Conservation (phyloP, 2,329 filamentous ascomycete genomes). For the Colletotrichum paranaense region DNA sequence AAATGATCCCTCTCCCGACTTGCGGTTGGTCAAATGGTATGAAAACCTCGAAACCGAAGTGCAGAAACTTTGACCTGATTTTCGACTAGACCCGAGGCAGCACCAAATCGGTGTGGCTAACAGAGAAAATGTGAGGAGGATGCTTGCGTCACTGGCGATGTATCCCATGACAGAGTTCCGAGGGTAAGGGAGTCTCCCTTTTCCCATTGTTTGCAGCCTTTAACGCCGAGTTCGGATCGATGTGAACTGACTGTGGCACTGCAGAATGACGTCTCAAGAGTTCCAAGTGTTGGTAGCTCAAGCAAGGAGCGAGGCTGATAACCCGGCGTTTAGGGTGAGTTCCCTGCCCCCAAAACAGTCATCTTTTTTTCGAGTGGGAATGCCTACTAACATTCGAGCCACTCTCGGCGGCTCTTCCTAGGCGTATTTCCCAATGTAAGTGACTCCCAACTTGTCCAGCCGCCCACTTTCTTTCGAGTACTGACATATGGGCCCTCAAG, state of each 20-base stretch:
- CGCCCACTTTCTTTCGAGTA: no score
- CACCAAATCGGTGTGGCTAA: constrained; percentile 65
- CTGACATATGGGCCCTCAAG: constrained; percentile 46
- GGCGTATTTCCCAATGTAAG: constrained; percentile 73
- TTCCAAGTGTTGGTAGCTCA: constrained; percentile 67
- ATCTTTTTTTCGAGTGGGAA: not conserved
- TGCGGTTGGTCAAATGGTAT: constrained; percentile 77
- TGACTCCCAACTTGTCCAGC: constrained; percentile 33
- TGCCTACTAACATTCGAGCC: constrained; percentile 12
- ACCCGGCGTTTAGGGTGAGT: constrained; percentile 66
- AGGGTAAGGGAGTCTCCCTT: constrained; percentile 48
- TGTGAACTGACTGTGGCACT: constrained; percentile 40
- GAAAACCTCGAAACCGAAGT: not conserved
- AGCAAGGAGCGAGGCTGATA: constrained; percentile 64
- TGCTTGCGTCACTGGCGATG: constrained; percentile 65
- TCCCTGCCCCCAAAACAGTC: not conserved
- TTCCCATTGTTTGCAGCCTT: not conserved
- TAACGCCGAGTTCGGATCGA: not conserved
- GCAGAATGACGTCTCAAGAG: constrained; percentile 67
- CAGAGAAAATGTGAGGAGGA: constrained; percentile 62
- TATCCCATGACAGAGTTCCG: constrained; percentile 66
- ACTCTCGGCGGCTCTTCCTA: constrained; percentile 39
- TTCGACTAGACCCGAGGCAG: constrained; percentile 58
- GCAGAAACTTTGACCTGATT: not conserved
- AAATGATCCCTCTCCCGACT: constrained; percentile 74